Conservation (phyloP, 208 protist species). For the Polymyxa betae region DNA sequence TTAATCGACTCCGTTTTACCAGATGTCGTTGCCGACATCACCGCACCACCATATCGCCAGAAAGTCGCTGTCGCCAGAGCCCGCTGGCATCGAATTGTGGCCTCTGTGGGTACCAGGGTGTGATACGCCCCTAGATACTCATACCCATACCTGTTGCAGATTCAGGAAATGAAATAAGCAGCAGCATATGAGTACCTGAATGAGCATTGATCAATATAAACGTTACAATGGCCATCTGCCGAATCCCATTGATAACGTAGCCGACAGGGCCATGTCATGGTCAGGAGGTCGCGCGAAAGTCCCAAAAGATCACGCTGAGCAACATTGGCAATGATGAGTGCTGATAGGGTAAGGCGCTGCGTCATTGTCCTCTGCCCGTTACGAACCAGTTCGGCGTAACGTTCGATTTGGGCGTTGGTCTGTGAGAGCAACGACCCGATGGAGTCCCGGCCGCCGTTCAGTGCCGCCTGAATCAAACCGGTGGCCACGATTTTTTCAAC, state of each 20-base stretch:
- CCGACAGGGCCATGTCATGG: constrained; percentile 90
- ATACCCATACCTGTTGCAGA: constrained; percentile 84
- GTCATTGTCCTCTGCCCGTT: neutral
- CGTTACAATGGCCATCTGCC: constrained; percentile 69
- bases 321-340: neutral
- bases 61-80: constrained; percentile 93
- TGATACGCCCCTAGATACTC: constrained; percentile 93
- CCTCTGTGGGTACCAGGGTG: constrained; percentile 94
- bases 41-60: constrained; percentile 88
- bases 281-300: constrained; percentile 66
- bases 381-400: neutral
- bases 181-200: constrained; percentile 76
- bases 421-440: neutral
- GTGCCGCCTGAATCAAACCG: neutral
- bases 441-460: neutral
- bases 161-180: neutral
- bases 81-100: constrained; percentile 97
- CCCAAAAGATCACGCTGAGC: neutral
- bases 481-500: neutral
- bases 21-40: constrained; percentile 90
- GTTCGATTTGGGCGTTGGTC: neutral
- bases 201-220: constrained; percentile 89
- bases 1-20: constrained; percentile 89
- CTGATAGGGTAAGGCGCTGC: neutral
- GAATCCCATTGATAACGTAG: constrained; percentile 75